Base-by-base conservation (phyloP, 2,329 filamentous ascomycete genomes). In the Fusarium sacchari region DNA sequence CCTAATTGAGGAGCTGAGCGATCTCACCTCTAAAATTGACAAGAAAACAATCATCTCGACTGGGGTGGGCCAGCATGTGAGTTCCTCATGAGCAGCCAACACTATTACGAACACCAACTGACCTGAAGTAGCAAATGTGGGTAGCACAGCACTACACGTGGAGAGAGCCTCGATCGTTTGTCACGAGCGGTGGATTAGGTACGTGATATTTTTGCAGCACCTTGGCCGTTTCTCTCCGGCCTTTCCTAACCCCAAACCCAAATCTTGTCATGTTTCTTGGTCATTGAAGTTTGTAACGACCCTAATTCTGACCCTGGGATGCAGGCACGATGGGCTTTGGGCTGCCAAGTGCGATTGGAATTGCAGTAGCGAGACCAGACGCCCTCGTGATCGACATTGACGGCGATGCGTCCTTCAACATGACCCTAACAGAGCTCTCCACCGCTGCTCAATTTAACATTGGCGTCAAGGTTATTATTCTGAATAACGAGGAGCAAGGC, bases 401-500 rank as follows among this genome's bases (percentile, higher is more conserved):
- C 81, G 96, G 96, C 72, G 96, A 98, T 82, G 96, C 96, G 20
- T 98, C 95, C 9, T 98, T 99, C 87, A 94, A 94, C 88, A 99
- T 99, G 96, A 98, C 96, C 12, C 88, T 98, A 67, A 98, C 96
- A 4, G 96, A 99, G 85, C 91, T 99, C 64, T 94, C 93, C 50
- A 98, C 96, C 6, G 95, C 95, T 46, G 90, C 93, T 15, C 95
- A 99, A 84, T 98, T 98, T 87, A 94, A 96, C 85, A 97, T 98
- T 81, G 95, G 94, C 74, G 92, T 97, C 83, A 98, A 98, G 89
- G 89, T 98, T 69, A 94, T 98, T 77, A 88, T 98, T 32, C 84
- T 99, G 63, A 98, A 98, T 88, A 99, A 93, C 96, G 84, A 97
- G 96, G 80, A 98, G 84, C 96, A 98, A 85, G 96, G 96, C 61